Percentiles rank a stretch among this genome's conserved stretches.
phyloP scores from a whole-genome alignment of 192 early-diverging fungal species.

The Entomortierella lignicola region DNA sequence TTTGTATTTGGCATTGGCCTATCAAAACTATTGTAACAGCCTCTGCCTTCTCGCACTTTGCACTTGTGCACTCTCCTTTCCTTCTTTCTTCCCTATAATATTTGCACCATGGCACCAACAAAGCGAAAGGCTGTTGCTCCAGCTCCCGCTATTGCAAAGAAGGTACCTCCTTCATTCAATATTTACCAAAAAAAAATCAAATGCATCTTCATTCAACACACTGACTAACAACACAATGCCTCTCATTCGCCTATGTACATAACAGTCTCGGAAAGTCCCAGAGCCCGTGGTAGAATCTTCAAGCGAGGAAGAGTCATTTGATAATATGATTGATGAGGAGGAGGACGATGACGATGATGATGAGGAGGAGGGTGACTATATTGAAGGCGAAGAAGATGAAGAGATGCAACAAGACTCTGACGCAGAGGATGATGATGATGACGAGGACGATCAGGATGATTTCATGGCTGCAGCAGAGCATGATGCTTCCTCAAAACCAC shows the following conservation, averaged over 20 bases:
- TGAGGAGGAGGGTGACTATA: constrained; percentile 57
- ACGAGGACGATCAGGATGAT: constrained; percentile 52
- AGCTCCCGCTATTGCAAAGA: constrained; percentile 29
- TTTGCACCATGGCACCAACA: constrained; percentile 9
- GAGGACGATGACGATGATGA: constrained; percentile 65
- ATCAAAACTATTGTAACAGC: background rate
- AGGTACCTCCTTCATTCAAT: constrained; percentile 11
- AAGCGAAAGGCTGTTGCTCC: constrained; percentile 18
- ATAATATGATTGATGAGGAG: constrained; percentile 55
- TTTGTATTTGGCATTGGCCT: too few relatives aligned
- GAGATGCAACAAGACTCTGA: constrained; percentile 34
- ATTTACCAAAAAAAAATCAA: background rate
- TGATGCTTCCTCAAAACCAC: constrained; percentile 29
- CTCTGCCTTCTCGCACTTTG: background rate
- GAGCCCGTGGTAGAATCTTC: constrained; percentile 39
- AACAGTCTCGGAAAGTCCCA: constrained; percentile 33
- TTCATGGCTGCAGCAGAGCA: constrained; percentile 49
- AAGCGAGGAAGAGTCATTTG: constrained; percentile 31
- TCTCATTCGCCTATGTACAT: background rate
- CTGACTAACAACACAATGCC: background rate
- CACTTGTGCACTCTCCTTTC: background rate
- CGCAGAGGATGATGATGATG: constrained; percentile 33
- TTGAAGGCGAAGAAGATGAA: constrained; percentile 52
- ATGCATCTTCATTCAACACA: background rate
- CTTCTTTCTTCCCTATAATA: background rate